phyloP scores from a whole-genome alignment of 2,329 filamentous ascomycete genomes.

The Sarocladiaceae sp. region DNA sequence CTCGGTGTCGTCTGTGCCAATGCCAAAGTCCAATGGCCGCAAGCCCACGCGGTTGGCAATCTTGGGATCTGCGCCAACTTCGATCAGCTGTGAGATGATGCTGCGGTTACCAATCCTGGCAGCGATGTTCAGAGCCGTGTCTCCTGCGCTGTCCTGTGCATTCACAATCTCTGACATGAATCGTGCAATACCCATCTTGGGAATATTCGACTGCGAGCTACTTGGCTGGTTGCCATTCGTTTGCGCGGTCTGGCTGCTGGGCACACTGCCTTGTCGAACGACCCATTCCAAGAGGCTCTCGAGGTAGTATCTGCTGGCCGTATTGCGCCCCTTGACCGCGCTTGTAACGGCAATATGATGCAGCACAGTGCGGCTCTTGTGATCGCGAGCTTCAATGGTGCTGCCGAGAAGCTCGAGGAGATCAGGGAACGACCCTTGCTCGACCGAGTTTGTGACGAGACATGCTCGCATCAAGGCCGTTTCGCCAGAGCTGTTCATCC shows the following conservation, averaged over 20 bases:
- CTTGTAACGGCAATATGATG: slow-evolving; percentile 96
- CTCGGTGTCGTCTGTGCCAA: slow-evolving; percentile 59
- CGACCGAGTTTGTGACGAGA: slow-evolving; percentile 88
- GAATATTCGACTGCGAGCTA: slow-evolving; percentile 37
- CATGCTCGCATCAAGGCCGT: slow-evolving; percentile 91
- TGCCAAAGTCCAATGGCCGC: slow-evolving; percentile 87
- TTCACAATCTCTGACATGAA: slow-evolving; percentile 99
- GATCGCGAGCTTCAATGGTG: slow-evolving; percentile 85
- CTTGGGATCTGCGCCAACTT: slow-evolving; percentile 89
- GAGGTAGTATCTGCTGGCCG: slow-evolving; percentile 91
- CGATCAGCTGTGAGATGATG: slow-evolving; percentile 92
- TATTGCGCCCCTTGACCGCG: slow-evolving; percentile 85
- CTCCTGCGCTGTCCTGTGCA: slow-evolving; percentile 85
- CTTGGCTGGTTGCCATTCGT: slow-evolving; percentile 26
- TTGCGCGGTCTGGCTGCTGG: slow-evolving; percentile 41
- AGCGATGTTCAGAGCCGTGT: slow-evolving; percentile 90
- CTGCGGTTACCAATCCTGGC: slow-evolving; percentile 88
- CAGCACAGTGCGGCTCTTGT: slow-evolving; percentile 82
- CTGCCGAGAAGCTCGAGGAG: slow-evolving; percentile 81
- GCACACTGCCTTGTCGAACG: slow-evolving; percentile 70
- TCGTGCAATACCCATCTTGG: slow-evolving; percentile 76
- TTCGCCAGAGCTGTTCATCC: slow-evolving; percentile 84
- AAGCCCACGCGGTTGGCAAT: slow-evolving; percentile 88
- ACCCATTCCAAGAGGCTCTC: slow-evolving; percentile 93
- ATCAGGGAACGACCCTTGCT: slow-evolving; percentile 84